These are phyloP conservation scores for Colletotrichum sp. DNA, from an alignment of 2,329 filamentous ascomycete genomes.

Conservation along the genomic window DNA sequence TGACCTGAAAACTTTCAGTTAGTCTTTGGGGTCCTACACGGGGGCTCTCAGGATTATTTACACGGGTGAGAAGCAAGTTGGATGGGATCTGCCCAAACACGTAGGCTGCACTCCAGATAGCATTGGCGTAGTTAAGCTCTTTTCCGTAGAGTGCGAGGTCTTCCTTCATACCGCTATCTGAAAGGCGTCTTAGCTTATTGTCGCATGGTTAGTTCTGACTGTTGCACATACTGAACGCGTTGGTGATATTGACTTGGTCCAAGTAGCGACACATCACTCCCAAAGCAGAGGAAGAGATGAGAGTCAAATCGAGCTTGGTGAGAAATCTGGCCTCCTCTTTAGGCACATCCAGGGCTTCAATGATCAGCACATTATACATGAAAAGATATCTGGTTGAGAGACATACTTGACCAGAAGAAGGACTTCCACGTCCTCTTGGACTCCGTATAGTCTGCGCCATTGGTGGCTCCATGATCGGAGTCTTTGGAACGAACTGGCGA, in stretches of 20 bases:
- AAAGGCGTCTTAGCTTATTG: neutral
- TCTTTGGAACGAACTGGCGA: neutral
- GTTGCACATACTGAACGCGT: constrained; percentile 27
- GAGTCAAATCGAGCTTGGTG: constrained; percentile 31
- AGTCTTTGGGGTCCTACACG: fast-evolving
- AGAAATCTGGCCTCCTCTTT: constrained; percentile 29
- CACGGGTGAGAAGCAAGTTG: constrained; percentile 29
- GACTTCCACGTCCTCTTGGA: constrained; percentile 47
- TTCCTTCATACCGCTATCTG: constrained; percentile 35
- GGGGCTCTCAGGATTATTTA: neutral
- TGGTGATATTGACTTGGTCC: constrained; percentile 32
- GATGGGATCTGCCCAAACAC: constrained; percentile 34
- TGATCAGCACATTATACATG: neutral
- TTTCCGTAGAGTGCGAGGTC: constrained; percentile 33
- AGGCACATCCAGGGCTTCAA: constrained; percentile 26
- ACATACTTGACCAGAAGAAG: constrained; percentile 29
- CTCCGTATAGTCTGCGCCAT: constrained; percentile 30
- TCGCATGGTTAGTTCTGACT: neutral
- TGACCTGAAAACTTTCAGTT: constrained; percentile 7
- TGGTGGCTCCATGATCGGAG: neutral
- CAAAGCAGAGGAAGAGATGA: constrained; percentile 28
- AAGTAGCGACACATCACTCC: constrained; percentile 32
- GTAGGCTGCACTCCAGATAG: constrained; percentile 33
- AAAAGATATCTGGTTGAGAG: neutral
- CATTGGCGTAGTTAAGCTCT: constrained; percentile 34